phyloP scores from a whole-genome alignment of 2,329 filamentous ascomycete genomes.

The Botrytis squamosa region DNA sequence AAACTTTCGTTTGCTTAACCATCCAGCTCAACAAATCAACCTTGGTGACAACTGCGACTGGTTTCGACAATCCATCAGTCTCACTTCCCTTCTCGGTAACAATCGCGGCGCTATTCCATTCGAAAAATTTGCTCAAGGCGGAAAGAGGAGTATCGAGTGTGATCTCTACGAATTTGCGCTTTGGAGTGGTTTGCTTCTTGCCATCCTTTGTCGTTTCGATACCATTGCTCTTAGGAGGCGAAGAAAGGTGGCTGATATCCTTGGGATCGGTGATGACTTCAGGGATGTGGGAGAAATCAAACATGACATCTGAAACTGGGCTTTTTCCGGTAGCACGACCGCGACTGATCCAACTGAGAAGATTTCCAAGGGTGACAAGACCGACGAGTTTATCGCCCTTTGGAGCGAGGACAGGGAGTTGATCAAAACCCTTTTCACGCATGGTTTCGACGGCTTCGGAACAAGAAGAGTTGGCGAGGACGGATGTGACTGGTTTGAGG shows the following conservation, averaged over 20 bases:
- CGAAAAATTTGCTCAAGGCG: constrained; percentile 86
- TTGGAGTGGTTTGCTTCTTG: constrained; percentile 45
- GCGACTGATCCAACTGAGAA: constrained; percentile 84
- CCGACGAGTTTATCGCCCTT: constrained; percentile 76
- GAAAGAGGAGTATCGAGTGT: constrained; percentile 83
- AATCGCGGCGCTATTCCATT: constrained; percentile 96
- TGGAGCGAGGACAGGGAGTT: constrained; percentile 81
- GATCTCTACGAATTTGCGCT: constrained; percentile 86
- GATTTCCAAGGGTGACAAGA: constrained; percentile 90
- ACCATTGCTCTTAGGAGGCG: constrained; percentile 37
- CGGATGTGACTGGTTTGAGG: constrained; percentile 89
- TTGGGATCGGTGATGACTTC: constrained; percentile 90
- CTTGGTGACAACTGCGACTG: constrained; percentile 90
- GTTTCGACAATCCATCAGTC: constrained; percentile 61
- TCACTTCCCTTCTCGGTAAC: constrained; percentile 72
- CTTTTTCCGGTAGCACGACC: constrained; percentile 73
- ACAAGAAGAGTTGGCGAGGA: constrained; percentile 69
- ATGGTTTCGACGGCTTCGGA: constrained; percentile 93
- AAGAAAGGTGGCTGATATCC: constrained; percentile 49
- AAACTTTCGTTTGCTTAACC: constrained; percentile 60
- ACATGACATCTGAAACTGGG: constrained; percentile 88
- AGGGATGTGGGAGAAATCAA: constrained; percentile 83
- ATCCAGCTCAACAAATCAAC: constrained; percentile 93
- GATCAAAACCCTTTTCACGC: constrained; percentile 97
- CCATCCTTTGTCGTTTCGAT: constrained; percentile 33